phyloP scores from a whole-genome alignment of 2,329 filamentous ascomycete species.

The Fusarium xyrophilum region DNA sequence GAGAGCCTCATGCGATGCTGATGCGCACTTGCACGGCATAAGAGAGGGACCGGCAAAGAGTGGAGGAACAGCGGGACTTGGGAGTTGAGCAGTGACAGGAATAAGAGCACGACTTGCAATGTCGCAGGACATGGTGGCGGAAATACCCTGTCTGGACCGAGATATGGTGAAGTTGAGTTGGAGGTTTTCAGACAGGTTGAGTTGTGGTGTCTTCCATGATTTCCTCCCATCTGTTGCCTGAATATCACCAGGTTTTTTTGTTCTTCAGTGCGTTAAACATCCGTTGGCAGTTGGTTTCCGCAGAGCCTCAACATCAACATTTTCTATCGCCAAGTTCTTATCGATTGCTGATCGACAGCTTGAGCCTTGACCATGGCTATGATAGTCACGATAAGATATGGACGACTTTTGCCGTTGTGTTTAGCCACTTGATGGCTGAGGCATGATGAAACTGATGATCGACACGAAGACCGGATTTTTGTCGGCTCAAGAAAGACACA shows the following conservation, averaged over 20 bases:
- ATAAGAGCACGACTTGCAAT: slow-evolving; percentile 16
- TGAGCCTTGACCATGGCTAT: not conserved
- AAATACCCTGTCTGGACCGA: slow-evolving; percentile 29
- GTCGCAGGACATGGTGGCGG: slow-evolving; percentile 33
- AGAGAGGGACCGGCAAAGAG: slow-evolving; percentile 32
- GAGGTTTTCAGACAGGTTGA: not conserved
- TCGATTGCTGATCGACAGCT: slow-evolving; percentile 17
- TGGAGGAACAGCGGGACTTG: slow-evolving; percentile 30
- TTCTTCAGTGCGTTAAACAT: slow-evolving; percentile 2
- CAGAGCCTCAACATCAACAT: slow-evolving; percentile 32
- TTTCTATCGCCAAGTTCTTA: slow-evolving; percentile 9
- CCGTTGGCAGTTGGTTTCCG: slow-evolving; percentile 24
- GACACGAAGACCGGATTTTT: slow-evolving; percentile 12
- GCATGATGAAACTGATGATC: slow-evolving; percentile 21
- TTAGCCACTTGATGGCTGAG: slow-evolving; percentile 1
- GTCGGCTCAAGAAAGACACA: slow-evolving; percentile 18
- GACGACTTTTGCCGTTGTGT: not conserved
- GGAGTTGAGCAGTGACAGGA: slow-evolving; percentile 17
- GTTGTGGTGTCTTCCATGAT: slow-evolving; percentile 8
- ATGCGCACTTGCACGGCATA: slow-evolving; percentile 28
- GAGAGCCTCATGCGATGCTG: slow-evolving; percentile 37
- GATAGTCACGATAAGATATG: slow-evolving; percentile 24
- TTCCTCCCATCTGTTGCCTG: not conserved
- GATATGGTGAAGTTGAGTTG: not conserved
- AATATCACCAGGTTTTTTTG: not conserved